These are phyloP conservation scores for Naganishia antarctica DNA, from an alignment of 768 basidiomycete genomes.

Conservation along the genomic window DNA sequence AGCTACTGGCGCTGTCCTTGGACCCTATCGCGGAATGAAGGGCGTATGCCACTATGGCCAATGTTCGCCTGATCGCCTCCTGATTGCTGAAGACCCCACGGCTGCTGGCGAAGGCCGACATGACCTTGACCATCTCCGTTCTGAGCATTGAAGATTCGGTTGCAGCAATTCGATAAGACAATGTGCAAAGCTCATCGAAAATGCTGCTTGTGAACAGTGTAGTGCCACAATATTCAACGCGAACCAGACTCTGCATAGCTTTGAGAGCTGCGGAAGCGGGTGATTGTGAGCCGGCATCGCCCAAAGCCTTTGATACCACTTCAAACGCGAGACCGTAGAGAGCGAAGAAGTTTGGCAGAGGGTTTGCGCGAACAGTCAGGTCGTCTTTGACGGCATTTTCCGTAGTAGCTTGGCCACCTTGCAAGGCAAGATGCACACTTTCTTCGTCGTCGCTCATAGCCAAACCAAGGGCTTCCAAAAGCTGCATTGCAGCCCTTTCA, in stretches of 20 bases:
- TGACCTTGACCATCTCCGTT: conserved; percentile 64
- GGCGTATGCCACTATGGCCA: conserved; percentile 68
- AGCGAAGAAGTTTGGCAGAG: conserved; percentile 76
- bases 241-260: conserved; percentile 73
- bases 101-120: conserved; percentile 57
- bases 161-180: conserved; percentile 85
- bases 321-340: conserved; percentile 94
- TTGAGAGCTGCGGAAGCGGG: conserved; percentile 60
- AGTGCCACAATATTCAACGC: conserved; percentile 71
- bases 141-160: conserved; percentile 72
- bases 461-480: conserved; percentile 51
- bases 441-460: conserved; percentile 74
- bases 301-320: conserved; percentile 55
- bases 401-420: conserved; percentile 25
- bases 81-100: conserved; percentile 31
- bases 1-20: conserved; percentile 27
- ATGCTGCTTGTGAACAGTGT: conserved; percentile 73
- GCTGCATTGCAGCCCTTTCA: conserved; percentile 68
- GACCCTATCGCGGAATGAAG: conserved; percentile 67
- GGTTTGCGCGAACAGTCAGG: conserved; percentile 44
- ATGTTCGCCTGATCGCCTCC: conserved; percentile 37
- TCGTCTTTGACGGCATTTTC: conserved; percentile 5
- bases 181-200: conserved; percentile 81
- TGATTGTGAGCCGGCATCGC: conserved; percentile 31
- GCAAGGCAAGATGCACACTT: conserved; percentile 33